These are phyloP conservation scores for Nitzschia sp. DNA, from an alignment of 108 stramenopile genomes.

Conservation along the genomic window DNA sequence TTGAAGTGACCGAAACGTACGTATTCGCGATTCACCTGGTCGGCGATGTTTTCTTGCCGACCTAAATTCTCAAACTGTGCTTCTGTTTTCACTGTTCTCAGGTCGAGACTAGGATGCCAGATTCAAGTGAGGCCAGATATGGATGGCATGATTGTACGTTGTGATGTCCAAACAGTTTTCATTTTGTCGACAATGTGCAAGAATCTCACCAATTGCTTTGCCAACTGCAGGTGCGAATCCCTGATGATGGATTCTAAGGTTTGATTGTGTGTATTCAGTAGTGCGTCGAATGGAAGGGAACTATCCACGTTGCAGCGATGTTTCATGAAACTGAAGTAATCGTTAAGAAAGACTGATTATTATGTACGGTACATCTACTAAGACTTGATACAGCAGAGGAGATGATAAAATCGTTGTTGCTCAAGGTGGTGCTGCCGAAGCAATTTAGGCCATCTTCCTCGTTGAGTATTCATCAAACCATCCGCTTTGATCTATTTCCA, in stretches of 20 bases:
- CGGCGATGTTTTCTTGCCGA: background rate
- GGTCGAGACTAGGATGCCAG: constrained; percentile 95
- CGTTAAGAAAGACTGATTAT: no score
- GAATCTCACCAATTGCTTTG: background rate
- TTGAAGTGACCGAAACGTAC: constrained; percentile 94
- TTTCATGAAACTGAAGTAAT: no score
- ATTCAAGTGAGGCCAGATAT: constrained; percentile 87
- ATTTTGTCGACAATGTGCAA: background rate
- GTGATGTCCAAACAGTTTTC: background rate
- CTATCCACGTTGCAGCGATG: no score
- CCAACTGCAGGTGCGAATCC: constrained; percentile 63
- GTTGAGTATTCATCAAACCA: constrained; percentile 39
- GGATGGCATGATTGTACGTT: constrained; percentile 78
- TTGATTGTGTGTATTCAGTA: background rate
- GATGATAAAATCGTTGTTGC: no score
- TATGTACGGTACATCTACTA: no score
- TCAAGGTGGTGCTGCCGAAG: no score
- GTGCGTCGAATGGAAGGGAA: background rate
- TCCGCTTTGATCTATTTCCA: constrained; percentile 28
- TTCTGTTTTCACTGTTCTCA: constrained; percentile 14
- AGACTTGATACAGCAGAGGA: no score
- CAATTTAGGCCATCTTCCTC: background rate
- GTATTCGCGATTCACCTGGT: constrained; percentile 40
- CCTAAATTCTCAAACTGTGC: background rate
- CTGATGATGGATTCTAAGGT: constrained; percentile 83